Base-by-base conservation (phyloP, 2,329 filamentous ascomycete genomes). In the Reticulascus tulasneorum region DNA sequence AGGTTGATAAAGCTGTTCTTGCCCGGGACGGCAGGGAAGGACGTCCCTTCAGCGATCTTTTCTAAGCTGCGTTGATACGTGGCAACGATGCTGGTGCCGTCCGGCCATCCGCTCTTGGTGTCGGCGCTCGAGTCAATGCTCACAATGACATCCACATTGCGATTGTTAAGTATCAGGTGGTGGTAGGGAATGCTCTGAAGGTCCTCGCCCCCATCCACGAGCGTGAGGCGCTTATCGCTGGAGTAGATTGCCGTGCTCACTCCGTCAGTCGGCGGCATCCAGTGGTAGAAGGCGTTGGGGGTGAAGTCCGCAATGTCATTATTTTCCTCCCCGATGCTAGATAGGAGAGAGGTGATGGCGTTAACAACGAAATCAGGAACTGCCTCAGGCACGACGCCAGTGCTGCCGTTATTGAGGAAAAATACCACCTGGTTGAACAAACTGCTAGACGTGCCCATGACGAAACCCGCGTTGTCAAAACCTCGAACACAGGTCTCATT, bases 391-490 rank as follows among this genome's bases (percentile, higher is more conserved):
- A n/a, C n/a, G n/a, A n/a, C n/a, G n/a, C n/a, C n/a, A n/a, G n/a
- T n/a, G n/a, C n/a, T n/a, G n/a, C n/a, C n/a, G n/a, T n/a, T n/a
- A n/a, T n/a, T n/a, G n/a, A n/a, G n/a, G n/a, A n/a, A n/a, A n/a
- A n/a, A n/a, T n/a, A n/a, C n/a, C n/a, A n/a, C n/a, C 50, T 80
- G 69, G 63, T 94, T 95, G 72, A 95, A 95, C 3, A 95, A 71
- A 1, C 85, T 84, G 2, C 82, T 87, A 16, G 83, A 88, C 0
- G 89, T 94, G 33, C 89, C 89, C 78, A 94, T 88, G 18, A 94
- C 68, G 53, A 77, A 95, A 7, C 86, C 86, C 17, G 76, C 75
- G 49, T 89, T 89, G 60, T 95, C 90, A 45, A 89, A 89, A 1
- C 90, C 90, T 7, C 74, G 69, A 12, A 94, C 73, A 53, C 90